Percentiles rank a stretch among this genome's conserved stretches.
Evolutionary conservation across 2,329 filamentous ascomycete genomes (phyloP).

Genomic region (Cladosporium sp.): DNA sequence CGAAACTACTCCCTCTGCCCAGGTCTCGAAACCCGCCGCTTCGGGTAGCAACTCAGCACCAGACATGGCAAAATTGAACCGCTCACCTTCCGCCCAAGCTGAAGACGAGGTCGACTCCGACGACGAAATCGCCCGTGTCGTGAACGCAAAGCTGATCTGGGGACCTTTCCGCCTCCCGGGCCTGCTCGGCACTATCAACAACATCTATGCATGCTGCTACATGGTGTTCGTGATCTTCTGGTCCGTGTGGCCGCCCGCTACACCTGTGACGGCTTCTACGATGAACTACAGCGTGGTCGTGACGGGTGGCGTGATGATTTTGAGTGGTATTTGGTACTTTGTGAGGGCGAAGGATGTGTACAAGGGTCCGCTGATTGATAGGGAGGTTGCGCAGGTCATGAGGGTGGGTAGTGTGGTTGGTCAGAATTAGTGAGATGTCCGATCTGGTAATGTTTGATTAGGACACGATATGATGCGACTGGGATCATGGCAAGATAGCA

Average conservation of each 20-base stretch:
- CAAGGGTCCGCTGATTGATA: constrained; percentile 35
- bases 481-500: too few relatives aligned
- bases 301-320: constrained; percentile 35
- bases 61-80: neutral
- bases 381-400: constrained; percentile 29
- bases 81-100: neutral
- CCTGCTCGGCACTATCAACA: constrained; percentile 50
- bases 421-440: neutral
- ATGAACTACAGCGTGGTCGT: constrained; percentile 44
- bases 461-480: neutral
- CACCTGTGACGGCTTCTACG: constrained; percentile 29
- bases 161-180: constrained; percentile 54
- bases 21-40: neutral
- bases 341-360: constrained; percentile 34
- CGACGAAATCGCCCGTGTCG: constrained; percentile 12
- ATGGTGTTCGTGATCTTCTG: constrained; percentile 55
- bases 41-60: neutral
- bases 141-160: constrained; percentile 42
- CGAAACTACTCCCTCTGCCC: constrained; percentile 12
- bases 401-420: constrained; percentile 18
- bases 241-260: constrained; percentile 47
- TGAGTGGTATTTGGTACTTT: constrained; percentile 35
- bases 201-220: constrained; percentile 51
- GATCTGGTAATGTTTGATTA: neutral
- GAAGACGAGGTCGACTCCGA: constrained; percentile 1